Conservation (phyloP, 2,329 filamentous ascomycete genomes). For the Pseudonectria foliicola region DNA sequence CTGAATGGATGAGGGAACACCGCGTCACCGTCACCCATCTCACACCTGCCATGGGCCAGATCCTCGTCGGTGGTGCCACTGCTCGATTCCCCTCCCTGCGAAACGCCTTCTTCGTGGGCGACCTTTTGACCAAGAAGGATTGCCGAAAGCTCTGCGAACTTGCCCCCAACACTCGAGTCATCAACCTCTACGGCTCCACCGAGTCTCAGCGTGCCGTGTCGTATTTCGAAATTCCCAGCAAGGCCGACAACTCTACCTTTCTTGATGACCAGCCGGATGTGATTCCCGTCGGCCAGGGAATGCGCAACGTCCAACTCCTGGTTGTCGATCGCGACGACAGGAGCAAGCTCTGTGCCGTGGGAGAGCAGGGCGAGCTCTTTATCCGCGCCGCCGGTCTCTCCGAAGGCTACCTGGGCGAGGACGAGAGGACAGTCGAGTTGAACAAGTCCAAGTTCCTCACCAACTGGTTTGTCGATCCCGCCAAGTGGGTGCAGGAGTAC, state of each 20-base stretch:
- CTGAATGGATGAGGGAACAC: constrained; percentile 79
- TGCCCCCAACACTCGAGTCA: constrained; percentile 65
- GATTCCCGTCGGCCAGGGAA: constrained; percentile 77
- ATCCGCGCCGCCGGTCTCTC: constrained; percentile 77
- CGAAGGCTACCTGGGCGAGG: constrained; percentile 65
- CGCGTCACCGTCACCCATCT: constrained; percentile 75
- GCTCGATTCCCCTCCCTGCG: constrained; percentile 71
- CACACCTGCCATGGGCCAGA: constrained; percentile 94
- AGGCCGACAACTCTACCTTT: constrained; percentile 48
- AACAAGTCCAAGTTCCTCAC: constrained; percentile 70
- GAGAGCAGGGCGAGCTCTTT: constrained; percentile 79
- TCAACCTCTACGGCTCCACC: constrained; percentile 61
- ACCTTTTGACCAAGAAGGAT: constrained; percentile 79
- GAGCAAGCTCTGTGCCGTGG: constrained; percentile 66
- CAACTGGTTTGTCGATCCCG: constrained; percentile 79
- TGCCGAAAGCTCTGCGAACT: constrained; percentile 69
- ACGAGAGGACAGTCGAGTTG: constrained; percentile 28
- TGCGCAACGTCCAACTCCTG: constrained; percentile 81
- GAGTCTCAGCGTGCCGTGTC: constrained; percentile 56
- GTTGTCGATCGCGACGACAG: constrained; percentile 66
- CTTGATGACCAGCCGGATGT: constrained; percentile 52
- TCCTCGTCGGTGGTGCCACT: constrained; percentile 76
- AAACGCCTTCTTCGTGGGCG: constrained; percentile 84
- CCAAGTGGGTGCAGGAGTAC: constrained; percentile 61
- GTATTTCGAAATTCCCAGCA: constrained; percentile 71